Percentiles rank a stretch among this genome's conserved stretches.
Evolutionary conservation across 1,284 basidiomycete genomes (phyloP).

Genomic region (Sporisorium scitamineum): DNA sequence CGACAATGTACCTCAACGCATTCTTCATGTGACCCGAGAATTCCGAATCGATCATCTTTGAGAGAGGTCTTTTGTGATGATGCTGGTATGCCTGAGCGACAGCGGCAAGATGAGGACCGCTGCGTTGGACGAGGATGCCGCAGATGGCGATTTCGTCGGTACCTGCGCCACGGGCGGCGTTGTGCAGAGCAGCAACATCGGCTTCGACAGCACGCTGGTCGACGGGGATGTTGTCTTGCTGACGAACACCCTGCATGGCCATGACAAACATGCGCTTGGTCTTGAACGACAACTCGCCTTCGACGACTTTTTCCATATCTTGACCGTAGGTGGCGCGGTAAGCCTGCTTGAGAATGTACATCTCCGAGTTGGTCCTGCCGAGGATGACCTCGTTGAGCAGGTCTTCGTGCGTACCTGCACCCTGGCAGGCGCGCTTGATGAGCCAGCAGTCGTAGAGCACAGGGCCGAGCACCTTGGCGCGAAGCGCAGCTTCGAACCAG

Average conservation of each 20-base stretch:
- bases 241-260: constrained; percentile 62
- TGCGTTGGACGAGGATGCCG: constrained; percentile 65
- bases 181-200: constrained; percentile 46
- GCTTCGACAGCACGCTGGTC: constrained; percentile 47
- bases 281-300: constrained; percentile 67
- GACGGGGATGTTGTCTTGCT: constrained; percentile 56
- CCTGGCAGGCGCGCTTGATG: constrained; percentile 63
- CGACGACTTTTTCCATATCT: constrained; percentile 64
- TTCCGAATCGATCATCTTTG: constrained; percentile 60
- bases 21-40: constrained; percentile 67
- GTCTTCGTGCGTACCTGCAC: constrained; percentile 67
- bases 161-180: constrained; percentile 51
- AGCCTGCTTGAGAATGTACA: constrained; percentile 64
- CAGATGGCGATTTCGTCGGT: constrained; percentile 65
- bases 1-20: constrained; percentile 63
- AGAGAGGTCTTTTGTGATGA: constrained; percentile 44
- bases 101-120: constrained; percentile 62
- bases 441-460: constrained; percentile 64
- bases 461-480: constrained; percentile 62
- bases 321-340: constrained; percentile 60
- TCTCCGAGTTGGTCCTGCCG: constrained; percentile 61
- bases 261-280: constrained; percentile 65
- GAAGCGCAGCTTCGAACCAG: constrained; percentile 61
- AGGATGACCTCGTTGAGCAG: constrained; percentile 67
- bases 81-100: constrained; percentile 62